Conservation (phyloP, 441 rosid species). For the Gossypium davidsonii region DNA sequence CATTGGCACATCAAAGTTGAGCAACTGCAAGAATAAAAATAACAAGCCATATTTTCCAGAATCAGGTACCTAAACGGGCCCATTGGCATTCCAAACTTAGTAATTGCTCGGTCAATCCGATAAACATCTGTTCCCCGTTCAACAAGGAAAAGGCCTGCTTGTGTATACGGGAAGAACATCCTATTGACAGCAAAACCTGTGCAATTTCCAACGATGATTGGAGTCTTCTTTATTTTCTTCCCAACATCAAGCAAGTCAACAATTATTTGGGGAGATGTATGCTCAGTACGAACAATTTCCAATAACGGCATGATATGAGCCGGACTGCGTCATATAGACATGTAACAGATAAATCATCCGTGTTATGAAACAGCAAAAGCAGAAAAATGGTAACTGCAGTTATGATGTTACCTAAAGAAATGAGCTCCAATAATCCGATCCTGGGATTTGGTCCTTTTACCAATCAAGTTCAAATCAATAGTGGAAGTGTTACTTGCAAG, state of each 20-base stretch:
- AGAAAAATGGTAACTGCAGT: neutral
- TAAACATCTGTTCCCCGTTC: conserved; percentile 81
- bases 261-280: conserved; percentile 79
- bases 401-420: conserved; percentile 76
- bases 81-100: conserved; percentile 99
- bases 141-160: conserved; percentile 69
- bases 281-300: conserved; percentile 87
- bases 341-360: conserved; percentile 11
- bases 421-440: conserved; percentile 92
- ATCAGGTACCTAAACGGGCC: conserved; percentile 78
- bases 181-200: conserved; percentile 98
- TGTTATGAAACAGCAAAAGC: conserved; percentile 6
- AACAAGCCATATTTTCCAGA: neutral
- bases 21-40: neutral
- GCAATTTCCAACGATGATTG: conserved; percentile 95
- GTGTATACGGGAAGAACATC: conserved; percentile 95
- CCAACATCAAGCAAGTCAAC: conserved; percentile 88
- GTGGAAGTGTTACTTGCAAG: conserved; percentile 94
- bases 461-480: conserved; percentile 82
- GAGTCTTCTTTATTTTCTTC: conserved; percentile 88
- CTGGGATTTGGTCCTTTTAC: conserved; percentile 63
- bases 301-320: conserved; percentile 97
- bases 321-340: conserved; percentile 52
- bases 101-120: conserved; percentile 64
- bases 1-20: conserved; percentile 7